These are phyloP conservation scores for Elaeagnus macrophylla DNA, from an alignment of 306 rosid genomes.

Conservation along the genomic window DNA sequence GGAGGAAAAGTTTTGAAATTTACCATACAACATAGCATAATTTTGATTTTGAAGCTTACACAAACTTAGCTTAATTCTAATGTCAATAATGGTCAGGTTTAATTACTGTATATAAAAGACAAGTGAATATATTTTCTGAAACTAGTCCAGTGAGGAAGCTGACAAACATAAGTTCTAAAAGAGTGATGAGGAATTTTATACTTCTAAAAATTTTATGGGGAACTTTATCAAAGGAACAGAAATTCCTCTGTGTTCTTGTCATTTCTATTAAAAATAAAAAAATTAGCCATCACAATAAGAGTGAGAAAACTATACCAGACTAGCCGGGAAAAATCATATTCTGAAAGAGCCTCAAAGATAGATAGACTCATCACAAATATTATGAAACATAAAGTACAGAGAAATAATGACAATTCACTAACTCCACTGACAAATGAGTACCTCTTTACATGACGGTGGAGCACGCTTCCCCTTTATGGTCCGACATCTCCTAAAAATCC, in stretches of 20 bases:
- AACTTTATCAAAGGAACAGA: too few relatives aligned
- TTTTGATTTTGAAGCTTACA: not conserved
- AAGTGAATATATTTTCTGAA: too few relatives aligned
- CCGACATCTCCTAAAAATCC: conserved; percentile 68
- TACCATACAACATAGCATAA: not conserved
- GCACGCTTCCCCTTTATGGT: conserved; percentile 80
- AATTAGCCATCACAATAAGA: not conserved
- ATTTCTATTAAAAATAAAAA: not conserved
- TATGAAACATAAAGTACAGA: not conserved
- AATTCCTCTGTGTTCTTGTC: too few relatives aligned
- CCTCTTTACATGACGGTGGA: conserved; percentile 79
- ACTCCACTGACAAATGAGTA: conserved; percentile 7
- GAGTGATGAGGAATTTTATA: too few relatives aligned
- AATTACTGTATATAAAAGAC: too few relatives aligned
- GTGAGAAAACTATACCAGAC: not conserved
- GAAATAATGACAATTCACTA: not conserved
- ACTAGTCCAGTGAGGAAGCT: too few relatives aligned
- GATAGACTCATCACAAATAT: not conserved
- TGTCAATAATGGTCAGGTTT: not conserved
- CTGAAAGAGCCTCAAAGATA: not conserved
- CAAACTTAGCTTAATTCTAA: too few relatives aligned
- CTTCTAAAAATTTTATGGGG: too few relatives aligned
- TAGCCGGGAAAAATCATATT: not conserved
- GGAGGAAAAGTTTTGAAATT: not conserved
- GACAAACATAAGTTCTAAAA: too few relatives aligned